Conservation (phyloP, 805 yeast species). For the Nematodospora valgi region DNA sequence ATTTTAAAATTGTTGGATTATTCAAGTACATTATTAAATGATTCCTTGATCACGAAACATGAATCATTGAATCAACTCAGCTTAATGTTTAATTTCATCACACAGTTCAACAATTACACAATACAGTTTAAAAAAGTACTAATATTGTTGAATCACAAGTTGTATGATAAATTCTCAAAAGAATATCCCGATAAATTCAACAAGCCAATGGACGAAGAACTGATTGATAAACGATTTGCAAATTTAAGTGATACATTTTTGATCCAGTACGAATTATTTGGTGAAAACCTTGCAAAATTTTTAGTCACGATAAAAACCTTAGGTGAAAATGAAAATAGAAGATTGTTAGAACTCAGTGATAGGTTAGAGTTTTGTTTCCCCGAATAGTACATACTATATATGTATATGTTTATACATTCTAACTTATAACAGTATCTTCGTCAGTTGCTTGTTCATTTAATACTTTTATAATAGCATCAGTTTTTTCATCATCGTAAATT, state of each 20-base stretch:
- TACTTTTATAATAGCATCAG: conserved; percentile 73
- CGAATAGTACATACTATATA: conserved; percentile 12
- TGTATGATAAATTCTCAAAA: conserved; percentile 36
- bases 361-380: conserved; percentile 39
- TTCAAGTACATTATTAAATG: conserved; percentile 60
- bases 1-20: conserved; percentile 43
- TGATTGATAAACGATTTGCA: conserved; percentile 39
- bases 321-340: conserved; percentile 50
- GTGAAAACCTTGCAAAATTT: conserved; percentile 42
- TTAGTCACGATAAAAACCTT: conserved; percentile 42
- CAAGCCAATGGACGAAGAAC: conserved; percentile 34
- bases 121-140: conserved; percentile 53
- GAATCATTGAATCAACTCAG: conserved; percentile 46
- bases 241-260: conserved; percentile 39
- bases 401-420: conserved; percentile 2
- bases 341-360: conserved; percentile 40
- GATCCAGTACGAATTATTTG: conserved; percentile 43
- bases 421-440: conserved; percentile 16
- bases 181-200: conserved; percentile 38
- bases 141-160: conserved; percentile 45
- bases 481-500: conserved; percentile 78
- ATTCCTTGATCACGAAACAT: conserved; percentile 63
- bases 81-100: conserved; percentile 43
- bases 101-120: conserved; percentile 47
- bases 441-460: conserved; percentile 69